Evolutionary conservation across 2,329 filamentous ascomycete genomes (phyloP).

Genomic region (Colletotrichum tanaceti): DNA sequence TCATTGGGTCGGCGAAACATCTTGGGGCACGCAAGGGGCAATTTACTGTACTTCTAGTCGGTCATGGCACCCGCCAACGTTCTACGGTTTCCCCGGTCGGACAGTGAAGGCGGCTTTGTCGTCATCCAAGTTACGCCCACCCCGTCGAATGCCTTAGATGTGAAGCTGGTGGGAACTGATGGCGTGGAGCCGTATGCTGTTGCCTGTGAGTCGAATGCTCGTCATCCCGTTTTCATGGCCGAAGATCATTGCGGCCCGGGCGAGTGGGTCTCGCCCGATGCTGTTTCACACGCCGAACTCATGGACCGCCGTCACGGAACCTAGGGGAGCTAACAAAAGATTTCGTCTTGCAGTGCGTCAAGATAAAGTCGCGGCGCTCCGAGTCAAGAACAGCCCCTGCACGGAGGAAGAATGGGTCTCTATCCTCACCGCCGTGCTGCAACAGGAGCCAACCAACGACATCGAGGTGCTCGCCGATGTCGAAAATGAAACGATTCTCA

Average conservation of each 20-base stretch:
- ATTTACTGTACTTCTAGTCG: slow-evolving; percentile 14
- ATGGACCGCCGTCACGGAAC: slow-evolving; percentile 14
- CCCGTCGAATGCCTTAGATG: slow-evolving; percentile 65
- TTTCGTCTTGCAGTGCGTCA: slow-evolving; percentile 51
- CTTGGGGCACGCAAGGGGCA: slow-evolving; percentile 14
- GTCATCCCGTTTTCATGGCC: slow-evolving; percentile 33
- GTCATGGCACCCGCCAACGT: slow-evolving; percentile 50
- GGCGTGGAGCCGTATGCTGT: slow-evolving; percentile 69
- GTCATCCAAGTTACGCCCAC: slow-evolving; percentile 69
- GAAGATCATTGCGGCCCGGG: slow-evolving; percentile 38
- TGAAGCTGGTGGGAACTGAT: slow-evolving; percentile 77
- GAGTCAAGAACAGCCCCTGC: slow-evolving; percentile 64
- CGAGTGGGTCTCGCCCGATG: slow-evolving; percentile 32
- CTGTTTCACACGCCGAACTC: slow-evolving; percentile 43
- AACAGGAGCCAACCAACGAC: slow-evolving; percentile 61
- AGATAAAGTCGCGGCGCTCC: slow-evolving; percentile 63
- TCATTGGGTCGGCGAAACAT: slow-evolving; percentile 18
- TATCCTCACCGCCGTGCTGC: slow-evolving; percentile 68
- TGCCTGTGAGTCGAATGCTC: slow-evolving; percentile 61
- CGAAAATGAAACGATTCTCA: slow-evolving; percentile 63
- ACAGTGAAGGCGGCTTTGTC: slow-evolving; percentile 64
- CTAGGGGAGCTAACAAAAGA: slow-evolving; percentile 20
- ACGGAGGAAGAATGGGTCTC: slow-evolving; percentile 74
- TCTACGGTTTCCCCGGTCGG: slow-evolving; percentile 69
- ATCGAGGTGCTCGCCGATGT: slow-evolving; percentile 72